Percentiles rank a stretch among this genome's conserved stretches.
Conservation (phyloP, 352 stramenopile genomes). For the Phytophthora pini region DNA sequence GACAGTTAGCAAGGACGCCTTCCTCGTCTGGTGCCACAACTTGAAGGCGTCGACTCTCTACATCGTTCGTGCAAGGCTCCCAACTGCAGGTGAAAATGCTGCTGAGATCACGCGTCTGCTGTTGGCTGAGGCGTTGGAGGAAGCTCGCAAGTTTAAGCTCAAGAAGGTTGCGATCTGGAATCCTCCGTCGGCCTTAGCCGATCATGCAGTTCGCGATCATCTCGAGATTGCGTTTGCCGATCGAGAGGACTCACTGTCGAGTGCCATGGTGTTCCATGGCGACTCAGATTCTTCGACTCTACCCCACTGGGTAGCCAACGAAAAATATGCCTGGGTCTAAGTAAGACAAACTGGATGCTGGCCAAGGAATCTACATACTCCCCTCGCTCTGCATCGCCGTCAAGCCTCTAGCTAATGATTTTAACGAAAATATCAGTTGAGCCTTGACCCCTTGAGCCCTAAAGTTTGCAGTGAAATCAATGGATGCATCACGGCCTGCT, state of each 20-base stretch:
- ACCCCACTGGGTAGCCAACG: slow-evolving; percentile 49
- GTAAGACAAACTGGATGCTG: no score
- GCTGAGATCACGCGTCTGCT: slow-evolving; percentile 28
- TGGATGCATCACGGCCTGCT: no score
- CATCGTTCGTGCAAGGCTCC: slow-evolving; percentile 53
- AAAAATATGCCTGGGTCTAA: slow-evolving; percentile 63
- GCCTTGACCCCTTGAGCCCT: no score
- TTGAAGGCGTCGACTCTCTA: slow-evolving; percentile 66
- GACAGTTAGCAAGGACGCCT: slow-evolving; percentile 46
- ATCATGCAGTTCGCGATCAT: slow-evolving; percentile 19
- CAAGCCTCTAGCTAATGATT: no score
- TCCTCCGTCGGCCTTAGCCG: slow-evolving; percentile 31
- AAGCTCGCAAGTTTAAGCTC: slow-evolving; percentile 52
- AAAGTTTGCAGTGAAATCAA: no score
- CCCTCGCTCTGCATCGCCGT: no score
- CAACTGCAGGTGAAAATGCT: slow-evolving; percentile 10
- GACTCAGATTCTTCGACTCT: slow-evolving; percentile 2
- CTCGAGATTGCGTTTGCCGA: slow-evolving; percentile 45
- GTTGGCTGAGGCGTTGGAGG: slow-evolving; percentile 41
- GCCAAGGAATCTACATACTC: no score
- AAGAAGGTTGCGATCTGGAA: slow-evolving; percentile 57
- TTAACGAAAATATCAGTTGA: no score
- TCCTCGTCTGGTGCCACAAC: slow-evolving; percentile 74
- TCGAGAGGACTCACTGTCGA: slow-evolving; percentile 66
- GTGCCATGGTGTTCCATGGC: slow-evolving; percentile 52